These are phyloP conservation scores for Calocybe gangraenosa DNA, from an alignment of 768 basidiomycete genomes.

Conservation along the genomic window DNA sequence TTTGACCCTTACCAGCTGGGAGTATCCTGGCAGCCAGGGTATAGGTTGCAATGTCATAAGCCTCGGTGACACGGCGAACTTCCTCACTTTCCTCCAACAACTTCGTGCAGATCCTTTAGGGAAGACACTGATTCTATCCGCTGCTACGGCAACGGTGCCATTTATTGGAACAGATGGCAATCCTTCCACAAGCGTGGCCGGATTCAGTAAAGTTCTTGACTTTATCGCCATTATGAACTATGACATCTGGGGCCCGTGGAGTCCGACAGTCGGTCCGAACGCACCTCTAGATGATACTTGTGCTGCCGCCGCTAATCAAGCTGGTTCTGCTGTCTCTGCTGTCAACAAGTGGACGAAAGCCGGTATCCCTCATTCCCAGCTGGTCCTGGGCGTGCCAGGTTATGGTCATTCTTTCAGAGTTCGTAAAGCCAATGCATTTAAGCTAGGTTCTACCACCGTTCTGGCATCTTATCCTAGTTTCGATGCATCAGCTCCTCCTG, in stretches of 20 bases:
- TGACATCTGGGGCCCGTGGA: slow-evolving; percentile 65
- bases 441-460: slow-evolving; percentile 26
- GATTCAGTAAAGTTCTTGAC: slow-evolving; percentile 64
- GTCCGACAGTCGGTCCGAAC: slow-evolving; percentile 72
- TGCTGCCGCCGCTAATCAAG: slow-evolving; percentile 49
- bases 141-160: slow-evolving; percentile 36
- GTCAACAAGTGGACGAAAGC: slow-evolving; percentile 70
- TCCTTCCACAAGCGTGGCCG: slow-evolving; percentile 64
- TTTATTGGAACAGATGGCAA: slow-evolving; percentile 43
- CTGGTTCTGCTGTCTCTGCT: slow-evolving; percentile 74
- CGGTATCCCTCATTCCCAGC: slow-evolving; percentile 62
- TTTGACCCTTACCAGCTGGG: slow-evolving; percentile 58
- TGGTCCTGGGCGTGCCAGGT: slow-evolving; percentile 78
- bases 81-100: slow-evolving; percentile 72
- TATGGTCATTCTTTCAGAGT: slow-evolving; percentile 83
- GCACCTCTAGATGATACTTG: slow-evolving; percentile 85
- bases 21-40: slow-evolving; percentile 72
- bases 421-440: slow-evolving; percentile 37
- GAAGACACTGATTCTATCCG: slow-evolving; percentile 54
- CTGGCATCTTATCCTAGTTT: slow-evolving; percentile 54
- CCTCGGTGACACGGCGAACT: slow-evolving; percentile 68
- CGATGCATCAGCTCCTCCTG: slow-evolving; percentile 41
- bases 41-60: slow-evolving; percentile 67
- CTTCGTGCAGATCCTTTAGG: slow-evolving; percentile 56
- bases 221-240: slow-evolving; percentile 64